Evolutionary conservation across 2,329 filamentous ascomycete species (phyloP).

Genomic region (Leptographium wingfieldii): DNA sequence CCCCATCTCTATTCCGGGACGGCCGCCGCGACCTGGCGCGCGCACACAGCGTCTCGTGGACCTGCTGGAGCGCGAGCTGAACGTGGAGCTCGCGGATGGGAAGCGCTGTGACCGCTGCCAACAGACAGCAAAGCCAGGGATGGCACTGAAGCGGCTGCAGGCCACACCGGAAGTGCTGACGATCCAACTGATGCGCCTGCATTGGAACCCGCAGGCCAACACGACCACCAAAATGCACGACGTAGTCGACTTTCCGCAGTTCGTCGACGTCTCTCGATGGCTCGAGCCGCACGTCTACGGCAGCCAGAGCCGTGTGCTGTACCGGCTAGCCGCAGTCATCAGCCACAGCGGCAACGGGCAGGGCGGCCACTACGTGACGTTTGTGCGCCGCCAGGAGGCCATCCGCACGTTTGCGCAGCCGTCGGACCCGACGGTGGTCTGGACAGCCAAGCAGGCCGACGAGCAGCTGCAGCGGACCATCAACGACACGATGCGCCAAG

Average conservation of each 20-base stretch:
- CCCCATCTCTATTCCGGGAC: neutral
- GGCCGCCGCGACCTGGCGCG: neutral
- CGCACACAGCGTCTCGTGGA: neutral
- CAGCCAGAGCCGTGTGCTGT: constrained; percentile 4
- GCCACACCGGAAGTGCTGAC: constrained; percentile 8
- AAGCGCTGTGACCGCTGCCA: constrained; percentile 3
- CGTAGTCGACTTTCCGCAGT: constrained; percentile 6
- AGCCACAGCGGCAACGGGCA: neutral
- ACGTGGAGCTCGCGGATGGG: neutral
- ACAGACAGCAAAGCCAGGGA: neutral
- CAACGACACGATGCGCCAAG: neutral
- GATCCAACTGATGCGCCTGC: constrained; percentile 4
- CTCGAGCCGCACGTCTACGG: constrained; percentile 9
- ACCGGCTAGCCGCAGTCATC: constrained; percentile 10
- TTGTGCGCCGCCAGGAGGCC: constrained; percentile 1
- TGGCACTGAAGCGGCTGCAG: constrained; percentile 5
- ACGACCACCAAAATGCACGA: neutral
- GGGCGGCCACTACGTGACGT: constrained; percentile 9
- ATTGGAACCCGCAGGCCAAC: accelerated
- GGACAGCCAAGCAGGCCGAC: neutral
- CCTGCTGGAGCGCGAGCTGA: neutral
- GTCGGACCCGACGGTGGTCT: neutral
- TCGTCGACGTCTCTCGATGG: constrained; percentile 10
- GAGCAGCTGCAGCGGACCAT: neutral
- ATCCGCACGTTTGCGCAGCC: neutral